Base-by-base conservation (phyloP, 169 alveolate species). In the Plasmodium sp. region DNA sequence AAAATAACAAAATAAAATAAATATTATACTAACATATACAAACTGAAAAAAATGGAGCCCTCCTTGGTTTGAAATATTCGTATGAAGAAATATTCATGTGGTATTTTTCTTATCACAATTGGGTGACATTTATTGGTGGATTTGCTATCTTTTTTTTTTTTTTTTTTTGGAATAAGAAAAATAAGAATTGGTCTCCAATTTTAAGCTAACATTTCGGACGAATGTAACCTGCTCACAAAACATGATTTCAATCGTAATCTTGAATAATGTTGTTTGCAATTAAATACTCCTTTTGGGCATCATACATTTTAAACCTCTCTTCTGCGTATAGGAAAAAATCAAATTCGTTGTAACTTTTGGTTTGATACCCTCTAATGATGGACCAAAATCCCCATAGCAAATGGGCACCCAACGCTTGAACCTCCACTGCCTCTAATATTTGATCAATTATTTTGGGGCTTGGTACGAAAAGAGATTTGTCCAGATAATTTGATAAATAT, bases 331-430 rank as follows among this genome's bases (percentile, higher is more conserved):
- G 54, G 54, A 95, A 62, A 83, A 95, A 96, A 82, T 95, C 97
- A 86, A 95, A 95, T 71, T 85, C 93, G 43, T 83, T 95, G 72
- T 84, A 92, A 39, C 95, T 56, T 31, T 84, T 93, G n/a, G 81
- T 74, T 81, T 85, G 94, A 48, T 83, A 93, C 27, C 93, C 85
- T 71, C 94, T 80, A 54, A 93, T 85, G 39, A 93, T 73, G 22
- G 97, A 95, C 98, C 98, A 96, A 18, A 95, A 91, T 54, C 96
- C 97, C 98, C 98, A 96, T 56, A 96, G 81, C 43, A 96, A 79
- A 58, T 94, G 97, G 10, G 96, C 91, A 16, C 97, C 96, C 74
- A 96, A 58, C 12, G 98, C 93, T 56, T 94, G 96, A 18, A 95
- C 84, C 82, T 96, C 98, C 3, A 96, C 74, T 12, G 96, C 83